Evolutionary conservation across 208 protist species (phyloP).

Genomic region (Leishmania lainsoni): DNA sequence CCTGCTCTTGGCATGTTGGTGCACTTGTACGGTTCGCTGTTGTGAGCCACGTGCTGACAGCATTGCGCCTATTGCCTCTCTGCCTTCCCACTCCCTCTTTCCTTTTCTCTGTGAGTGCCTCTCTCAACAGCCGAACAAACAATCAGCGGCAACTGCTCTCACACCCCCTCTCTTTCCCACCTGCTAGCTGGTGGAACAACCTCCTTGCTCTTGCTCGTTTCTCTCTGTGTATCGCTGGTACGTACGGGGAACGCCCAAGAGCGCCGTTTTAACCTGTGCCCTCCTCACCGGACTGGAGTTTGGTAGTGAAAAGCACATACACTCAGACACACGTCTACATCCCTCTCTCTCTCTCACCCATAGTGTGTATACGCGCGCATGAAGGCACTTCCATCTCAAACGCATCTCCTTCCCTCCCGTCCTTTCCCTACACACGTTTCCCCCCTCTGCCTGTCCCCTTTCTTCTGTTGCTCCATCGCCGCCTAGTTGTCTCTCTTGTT

Average conservation of each 20-base stretch:
- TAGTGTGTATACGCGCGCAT: not conserved
- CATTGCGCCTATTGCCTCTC: not conserved
- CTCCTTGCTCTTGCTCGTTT: not conserved
- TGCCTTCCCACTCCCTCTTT: no score
- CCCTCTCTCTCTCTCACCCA: not conserved
- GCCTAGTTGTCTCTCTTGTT: slow-evolving; percentile 17
- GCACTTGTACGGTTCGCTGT: not conserved
- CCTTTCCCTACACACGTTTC: not conserved
- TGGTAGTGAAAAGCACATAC: not conserved
- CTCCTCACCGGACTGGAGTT: not conserved
- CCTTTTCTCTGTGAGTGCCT: not conserved
- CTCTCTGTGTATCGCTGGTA: not conserved
- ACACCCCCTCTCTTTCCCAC: not conserved
- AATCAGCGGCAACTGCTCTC: not conserved
- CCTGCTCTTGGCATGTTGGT: not conserved
- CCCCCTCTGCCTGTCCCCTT: not conserved
- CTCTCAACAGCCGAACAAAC: not conserved
- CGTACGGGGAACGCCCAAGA: not conserved
- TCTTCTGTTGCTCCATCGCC: not conserved
- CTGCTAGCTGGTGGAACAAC: not conserved
- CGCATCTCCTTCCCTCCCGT: not conserved
- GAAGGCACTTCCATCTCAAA: not conserved
- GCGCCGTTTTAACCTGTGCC: no score
- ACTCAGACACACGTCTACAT: not conserved
- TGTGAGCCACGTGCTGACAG: not conserved